phyloP scores from a whole-genome alignment of 352 stramenopile genomes.

The Phytopythium delawarense region DNA sequence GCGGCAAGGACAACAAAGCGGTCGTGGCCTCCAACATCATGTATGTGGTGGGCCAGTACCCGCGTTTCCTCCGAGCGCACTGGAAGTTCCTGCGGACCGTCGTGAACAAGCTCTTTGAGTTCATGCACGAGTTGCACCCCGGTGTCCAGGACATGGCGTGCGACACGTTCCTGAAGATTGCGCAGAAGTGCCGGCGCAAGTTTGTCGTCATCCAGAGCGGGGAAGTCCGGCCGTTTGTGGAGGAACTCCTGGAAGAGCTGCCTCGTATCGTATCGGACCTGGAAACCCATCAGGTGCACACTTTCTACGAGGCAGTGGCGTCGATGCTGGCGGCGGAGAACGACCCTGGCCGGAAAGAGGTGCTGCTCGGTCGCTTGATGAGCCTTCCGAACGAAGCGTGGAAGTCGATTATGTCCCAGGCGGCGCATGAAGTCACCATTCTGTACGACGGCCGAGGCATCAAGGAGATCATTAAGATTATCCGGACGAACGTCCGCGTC shows the following conservation, averaged over 20 bases:
- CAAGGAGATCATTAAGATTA: slow-evolving; percentile 96
- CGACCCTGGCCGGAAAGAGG: slow-evolving; percentile 82
- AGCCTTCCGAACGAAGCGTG: slow-evolving; percentile 92
- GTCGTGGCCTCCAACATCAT: slow-evolving; percentile 99
- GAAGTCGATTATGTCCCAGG: slow-evolving; percentile 84
- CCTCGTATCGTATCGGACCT: slow-evolving; percentile 96
- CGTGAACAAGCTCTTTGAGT: slow-evolving; percentile 99
- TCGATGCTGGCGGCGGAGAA: slow-evolving; percentile 81
- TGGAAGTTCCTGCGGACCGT: slow-evolving; percentile 99
- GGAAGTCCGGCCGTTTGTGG: slow-evolving; percentile 94
- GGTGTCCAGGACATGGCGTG: slow-evolving; percentile 99
- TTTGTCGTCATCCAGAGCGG: slow-evolving; percentile 97
- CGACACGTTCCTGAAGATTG: slow-evolving; percentile 99
- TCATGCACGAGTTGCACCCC: slow-evolving; percentile 99
- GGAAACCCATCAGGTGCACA: slow-evolving; percentile 98
- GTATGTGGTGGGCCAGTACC: slow-evolving; percentile 99
- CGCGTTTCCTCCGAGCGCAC: slow-evolving; percentile 97
- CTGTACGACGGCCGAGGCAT: slow-evolving; percentile 75
- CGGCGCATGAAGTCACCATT: slow-evolving; percentile 68
- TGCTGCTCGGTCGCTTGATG: slow-evolving; percentile 94
- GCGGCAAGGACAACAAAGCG: slow-evolving; percentile 99
- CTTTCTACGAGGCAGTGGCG: slow-evolving; percentile 98
- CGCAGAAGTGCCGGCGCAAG: slow-evolving; percentile 96
- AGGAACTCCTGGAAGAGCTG: slow-evolving; percentile 95
- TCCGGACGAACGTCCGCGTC: slow-evolving; percentile 97